Evolutionary conservation across 2,329 filamentous ascomycete species (phyloP), one percentile per base, ranked within the genome.

Genomic region (Colletotrichum incanum): DNA sequence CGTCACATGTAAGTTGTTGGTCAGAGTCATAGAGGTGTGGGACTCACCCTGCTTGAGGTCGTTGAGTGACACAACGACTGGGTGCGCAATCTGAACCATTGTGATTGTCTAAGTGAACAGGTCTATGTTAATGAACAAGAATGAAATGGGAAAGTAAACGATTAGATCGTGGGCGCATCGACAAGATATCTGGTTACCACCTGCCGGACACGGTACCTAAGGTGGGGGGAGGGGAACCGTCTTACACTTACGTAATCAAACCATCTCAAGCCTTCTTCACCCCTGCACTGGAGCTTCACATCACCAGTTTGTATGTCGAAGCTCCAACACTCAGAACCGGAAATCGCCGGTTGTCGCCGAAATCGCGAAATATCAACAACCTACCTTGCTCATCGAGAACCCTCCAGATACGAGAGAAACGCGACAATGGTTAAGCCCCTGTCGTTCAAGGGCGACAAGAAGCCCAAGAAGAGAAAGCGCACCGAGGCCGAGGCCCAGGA

Each of bases 361-460:
- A 58, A 43, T 49, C 67, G 61, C 31, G 23, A 3, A 20, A 18
- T 23, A 34, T 71, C 26, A 34, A 28, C 18, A 26, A 20, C 12
- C 39, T 39, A 59, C 61, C 62, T 71, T 62, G 67, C 67, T 28
- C n/a, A 62, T 73, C 41, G 60, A 65, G 41, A n/a, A 9, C 26
- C 11, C 12, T 20, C n/a, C 23, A 45, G 45, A 28, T 6, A 65
- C 50, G 47, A 39, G 55, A 11, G 26, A 67, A 43, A 63, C 56
- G 34, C 31, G 26, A 76, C 75, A 73, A 96, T 96, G 93, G 92
- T 97, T 77, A 98, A 97, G 82, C 92, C 96, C 59, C 89, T 99
- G 71, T 88, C 91, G 60, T 99, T 99, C 88, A 99, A 99, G 85
- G 96, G 96, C 86, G 96, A 99, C 85, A 98, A 97, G 84, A 96